phyloP scores from a whole-genome alignment of 352 stramenopile genomes.

The Thraustochytrium striatum region DNA sequence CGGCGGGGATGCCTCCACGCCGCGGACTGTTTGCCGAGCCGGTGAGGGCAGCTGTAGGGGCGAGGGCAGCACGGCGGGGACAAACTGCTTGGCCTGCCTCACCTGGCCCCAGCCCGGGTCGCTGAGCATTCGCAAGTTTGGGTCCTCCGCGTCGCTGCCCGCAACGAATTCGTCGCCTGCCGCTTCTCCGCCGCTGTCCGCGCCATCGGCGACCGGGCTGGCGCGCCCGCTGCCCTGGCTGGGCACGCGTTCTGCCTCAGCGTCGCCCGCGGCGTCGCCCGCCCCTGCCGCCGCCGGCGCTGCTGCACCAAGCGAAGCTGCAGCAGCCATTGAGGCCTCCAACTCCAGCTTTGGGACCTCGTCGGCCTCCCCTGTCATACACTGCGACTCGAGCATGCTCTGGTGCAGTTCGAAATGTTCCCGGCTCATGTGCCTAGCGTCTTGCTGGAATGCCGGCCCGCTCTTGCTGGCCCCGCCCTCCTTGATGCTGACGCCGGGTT shows the following conservation, averaged over 20 bases:
- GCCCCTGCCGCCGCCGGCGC: neutral
- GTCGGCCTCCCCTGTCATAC: neutral
- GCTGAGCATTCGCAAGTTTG: neutral
- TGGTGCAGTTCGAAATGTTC: slow-evolving; percentile 13
- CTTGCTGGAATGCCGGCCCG: neutral
- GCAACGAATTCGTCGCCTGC: too few relatives aligned
- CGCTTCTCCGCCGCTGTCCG: too few relatives aligned
- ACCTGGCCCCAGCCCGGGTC: slow-evolving; percentile 21
- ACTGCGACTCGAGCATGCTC: slow-evolving; percentile 35
- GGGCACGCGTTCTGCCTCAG: neutral
- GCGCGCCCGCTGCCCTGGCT: too few relatives aligned
- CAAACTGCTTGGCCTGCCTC: neutral
- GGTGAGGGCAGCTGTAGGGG: neutral
- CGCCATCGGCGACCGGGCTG: too few relatives aligned
- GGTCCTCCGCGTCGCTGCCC: slow-evolving; percentile 2
- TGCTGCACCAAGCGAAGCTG: neutral
- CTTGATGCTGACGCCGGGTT: slow-evolving; percentile 25
- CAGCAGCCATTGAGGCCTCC: neutral
- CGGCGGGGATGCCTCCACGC: neutral
- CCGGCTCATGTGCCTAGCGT: slow-evolving; percentile 4
- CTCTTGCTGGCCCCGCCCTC: slow-evolving; percentile 3
- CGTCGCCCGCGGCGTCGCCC: neutral
- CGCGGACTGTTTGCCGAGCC: neutral
- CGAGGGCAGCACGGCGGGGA: neutral
- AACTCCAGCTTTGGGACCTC: neutral